Evolutionary conservation across 1,139 yeast genomes (phyloP), one percentile per base, ranked within the genome.

Genomic region (Candida smagusa): DNA sequence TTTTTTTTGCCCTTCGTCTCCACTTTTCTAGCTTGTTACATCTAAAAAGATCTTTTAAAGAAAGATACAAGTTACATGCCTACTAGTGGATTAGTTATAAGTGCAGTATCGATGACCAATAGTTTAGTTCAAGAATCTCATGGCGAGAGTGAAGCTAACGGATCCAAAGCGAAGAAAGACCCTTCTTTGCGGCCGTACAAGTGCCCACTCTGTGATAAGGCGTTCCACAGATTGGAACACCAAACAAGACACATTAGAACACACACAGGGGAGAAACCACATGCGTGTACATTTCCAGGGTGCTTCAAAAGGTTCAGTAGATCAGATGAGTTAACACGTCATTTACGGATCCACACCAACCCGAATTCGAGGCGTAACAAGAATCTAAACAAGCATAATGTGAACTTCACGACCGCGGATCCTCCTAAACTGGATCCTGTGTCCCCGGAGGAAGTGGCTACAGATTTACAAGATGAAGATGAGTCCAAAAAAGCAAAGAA

Each of bases 221-320:
- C 84, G 34, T 73, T 83, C 54, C 84, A 79, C 52, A 63, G 85
- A 45, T 55, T 79, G 37, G 85, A 79, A 53, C 85, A 82, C 54
- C 82, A 81, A 53, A 78, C 87, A 7, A 72, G 89, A 48, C 90
- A 83, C 52, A 81, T 80, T 52, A 63, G 85, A 42, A 79, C 83
- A 28, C 85, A 80, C 51, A 80, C 86, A 1, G 86, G 86, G 21
- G 85, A 81, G 53, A 80, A 84, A 48, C 92, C 92, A 9, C 87
- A 83, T 55, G 77, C 74, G 21, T 84, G 94, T 59, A 74, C 79
- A 23, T 80, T 68, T 44, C 79, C 84, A 3, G 82, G 82, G 7
- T 84, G 92, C 56, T 54, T 69, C 31, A 83, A 83, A 58, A 68
- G 79, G 44, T 84, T 84, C 57, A 74, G 82, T 41, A 65, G 90